Base-by-base conservation (phyloP, 805 yeast species). In the Saturnispora halmiae region DNA sequence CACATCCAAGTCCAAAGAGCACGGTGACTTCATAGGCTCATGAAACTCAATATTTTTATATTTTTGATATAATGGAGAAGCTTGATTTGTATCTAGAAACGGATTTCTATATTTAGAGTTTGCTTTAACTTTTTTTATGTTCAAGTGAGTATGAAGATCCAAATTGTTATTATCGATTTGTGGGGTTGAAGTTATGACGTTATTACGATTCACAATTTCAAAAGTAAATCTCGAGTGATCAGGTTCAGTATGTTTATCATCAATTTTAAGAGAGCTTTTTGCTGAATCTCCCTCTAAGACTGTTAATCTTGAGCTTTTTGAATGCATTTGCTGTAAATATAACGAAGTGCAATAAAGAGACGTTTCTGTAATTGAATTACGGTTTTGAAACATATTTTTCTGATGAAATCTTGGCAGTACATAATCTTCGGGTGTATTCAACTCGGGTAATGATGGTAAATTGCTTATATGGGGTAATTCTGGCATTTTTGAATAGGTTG, bases 271-370 rank as follows among this genome's bases (percentile, higher is more conserved):
- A n/a, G 10, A 10, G 13, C 19, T 19, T 8, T 33, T 27, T 11
- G 10, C 16, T 25, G 38, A 9, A n/a, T 31, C 16, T 18, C 4
- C 24, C n/a, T 24, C 36, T 11, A 8, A 5, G 4, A 13, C 24
- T 7, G 36, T 13, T 13, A 26, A 31, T 31, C n/a, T 26, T 3
- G 36, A 38, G 3, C 25, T 29, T 8, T 19, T 25, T 10, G 36
- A 19, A 16, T 25, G 9, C 36, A 38, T 31, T 25, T 38, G 41
- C 15, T 31, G 32, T 3, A 31, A 14, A 26, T 31, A 38, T 20
- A 31, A 31, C 3, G 36, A 38, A 13, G 41, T 38, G 22, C 32
- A 32, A 13, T 31, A 25, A n/a, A 27, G 22, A 15, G 41, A 31
- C 6, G 19, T 31, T 19, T 25, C 24, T 4, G 38, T 25, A 9